Evolutionary conservation across 805 yeast species (phyloP).

Genomic region (Sugiyamaella qingdaonensis): DNA sequence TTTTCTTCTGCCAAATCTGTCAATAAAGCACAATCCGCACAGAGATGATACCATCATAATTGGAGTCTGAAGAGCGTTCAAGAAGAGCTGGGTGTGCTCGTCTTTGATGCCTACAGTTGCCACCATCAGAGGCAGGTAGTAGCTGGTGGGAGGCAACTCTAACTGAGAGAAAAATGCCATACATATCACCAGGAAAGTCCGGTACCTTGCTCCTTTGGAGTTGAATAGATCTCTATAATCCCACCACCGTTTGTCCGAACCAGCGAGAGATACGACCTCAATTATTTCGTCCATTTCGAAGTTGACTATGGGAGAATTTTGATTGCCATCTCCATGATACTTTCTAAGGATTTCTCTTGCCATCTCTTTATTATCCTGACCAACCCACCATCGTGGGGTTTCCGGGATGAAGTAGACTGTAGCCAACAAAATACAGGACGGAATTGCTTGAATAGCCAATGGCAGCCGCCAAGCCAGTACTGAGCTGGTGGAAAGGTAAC

Average conservation of each 20-base stretch:
- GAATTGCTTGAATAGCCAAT: constrained; percentile 60
- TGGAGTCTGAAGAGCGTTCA: constrained; percentile 14
- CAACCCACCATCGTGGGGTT: constrained; percentile 76
- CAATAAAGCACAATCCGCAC: constrained; percentile 21
- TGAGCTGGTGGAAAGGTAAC: constrained; percentile 40
- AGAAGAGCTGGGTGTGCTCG: constrained; percentile 14
- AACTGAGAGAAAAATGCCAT: constrained; percentile 9
- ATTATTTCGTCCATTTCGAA: constrained; percentile 19
- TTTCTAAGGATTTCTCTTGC: constrained; percentile 34
- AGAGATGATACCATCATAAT: constrained; percentile 10
- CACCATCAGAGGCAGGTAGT: constrained; percentile 48
- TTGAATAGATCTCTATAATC: constrained; percentile 6
- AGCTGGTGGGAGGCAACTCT: constrained; percentile 22
- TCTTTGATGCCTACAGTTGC: constrained; percentile 49
- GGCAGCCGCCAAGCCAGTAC: constrained; percentile 67
- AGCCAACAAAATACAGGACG: constrained; percentile 50
- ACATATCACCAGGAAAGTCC: constrained; percentile 5
- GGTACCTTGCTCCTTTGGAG: constrained; percentile 9
- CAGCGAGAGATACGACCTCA: constrained; percentile 5
- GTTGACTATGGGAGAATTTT: constrained; percentile 4
- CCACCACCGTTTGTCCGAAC: constrained; percentile 1
- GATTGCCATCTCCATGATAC: constrained; percentile 18
- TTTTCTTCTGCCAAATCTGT: constrained; percentile 13
- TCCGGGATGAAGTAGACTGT: constrained; percentile 65
- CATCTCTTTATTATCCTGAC: constrained; percentile 50